phyloP scores from a whole-genome alignment of 192 early-diverging fungal genomes.

The Allomyces arbusculus region DNA sequence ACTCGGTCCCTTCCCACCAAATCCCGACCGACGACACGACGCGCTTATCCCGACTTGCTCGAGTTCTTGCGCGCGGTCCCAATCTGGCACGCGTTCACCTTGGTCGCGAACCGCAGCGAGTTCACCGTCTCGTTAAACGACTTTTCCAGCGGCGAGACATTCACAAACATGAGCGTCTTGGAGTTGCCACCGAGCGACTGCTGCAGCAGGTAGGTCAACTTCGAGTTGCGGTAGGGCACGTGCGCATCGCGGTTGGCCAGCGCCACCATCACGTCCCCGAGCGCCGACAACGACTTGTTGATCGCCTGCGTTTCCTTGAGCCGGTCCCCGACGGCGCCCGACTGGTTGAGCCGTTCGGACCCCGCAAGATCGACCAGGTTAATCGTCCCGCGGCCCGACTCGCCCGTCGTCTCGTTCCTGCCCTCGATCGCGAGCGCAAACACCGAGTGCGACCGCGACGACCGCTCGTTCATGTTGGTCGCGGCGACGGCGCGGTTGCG shows the following conservation, averaged over 20 bases:
- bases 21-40: no score
- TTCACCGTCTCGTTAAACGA: constrained; percentile 71
- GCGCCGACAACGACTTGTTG: constrained; percentile 73
- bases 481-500: constrained; percentile 76
- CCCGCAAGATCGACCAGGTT: constrained; percentile 93
- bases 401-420: constrained; percentile 47
- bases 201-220: constrained; percentile 40
- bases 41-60: no score
- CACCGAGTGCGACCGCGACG: constrained; percentile 81
- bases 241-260: constrained; percentile 55
- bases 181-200: constrained; percentile 64
- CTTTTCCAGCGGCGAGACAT: constrained; percentile 61
- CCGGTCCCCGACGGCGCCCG: constrained; percentile 68
- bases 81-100: constrained; percentile 78
- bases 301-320: constrained; percentile 89
- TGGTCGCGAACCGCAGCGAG: constrained; percentile 85
- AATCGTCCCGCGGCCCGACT: constrained; percentile 50
- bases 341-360: constrained; percentile 63
- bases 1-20: no score
- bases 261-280: constrained; percentile 79
- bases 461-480: constrained; percentile 81
- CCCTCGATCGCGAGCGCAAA: constrained; percentile 70
- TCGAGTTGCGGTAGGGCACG: constrained; percentile 88
- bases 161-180: constrained; percentile 98
- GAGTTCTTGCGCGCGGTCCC: constrained; percentile 39